Percentiles rank a stretch among this genome's conserved stretches.
These are phyloP conservation scores for Pichia sp. DNA, from an alignment of 1,139 yeast genomes.

Conservation along the genomic window DNA sequence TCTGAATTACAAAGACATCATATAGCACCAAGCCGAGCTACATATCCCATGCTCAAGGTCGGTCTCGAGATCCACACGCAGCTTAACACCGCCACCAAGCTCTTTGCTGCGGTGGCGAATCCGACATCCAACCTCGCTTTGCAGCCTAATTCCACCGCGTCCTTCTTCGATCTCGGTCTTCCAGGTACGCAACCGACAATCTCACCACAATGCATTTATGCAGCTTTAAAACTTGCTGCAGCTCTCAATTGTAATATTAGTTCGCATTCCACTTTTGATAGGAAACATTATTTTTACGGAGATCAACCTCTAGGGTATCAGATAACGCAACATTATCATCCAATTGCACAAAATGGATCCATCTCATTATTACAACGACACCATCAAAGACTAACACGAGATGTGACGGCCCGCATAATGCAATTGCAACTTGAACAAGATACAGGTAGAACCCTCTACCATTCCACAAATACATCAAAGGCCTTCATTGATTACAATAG, in stretches of 20 bases:
- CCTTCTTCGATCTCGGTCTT: constrained; percentile 76
- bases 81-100: constrained; percentile 61
- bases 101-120: constrained; percentile 54
- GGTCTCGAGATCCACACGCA: constrained; percentile 95
- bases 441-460: constrained; percentile 77
- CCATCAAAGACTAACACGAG: constrained; percentile 34
- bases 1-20: no score
- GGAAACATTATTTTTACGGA: constrained; percentile 94
- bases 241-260: constrained; percentile 62
- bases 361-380: constrained; percentile 40
- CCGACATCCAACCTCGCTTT: constrained; percentile 37
- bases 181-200: constrained; percentile 92
- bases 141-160: constrained; percentile 61
- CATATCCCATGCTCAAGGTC: constrained; percentile 62
- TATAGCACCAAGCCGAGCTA: no score
- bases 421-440: constrained; percentile 92
- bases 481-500: constrained; percentile 73
- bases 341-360: constrained; percentile 66
- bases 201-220: constrained; percentile 66
- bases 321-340: constrained; percentile 82
- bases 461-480: constrained; percentile 20
- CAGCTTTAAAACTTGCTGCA: constrained; percentile 67
- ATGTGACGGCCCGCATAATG: constrained; percentile 44
- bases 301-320: constrained; percentile 98
- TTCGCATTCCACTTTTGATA: constrained; percentile 60